A percentile compares a stretch with the other conserved stretches of the same genome.
These are phyloP conservation scores for Fusarium clavum DNA, from an alignment of 2,329 filamentous ascomycete genomes.

Conservation along the genomic window DNA sequence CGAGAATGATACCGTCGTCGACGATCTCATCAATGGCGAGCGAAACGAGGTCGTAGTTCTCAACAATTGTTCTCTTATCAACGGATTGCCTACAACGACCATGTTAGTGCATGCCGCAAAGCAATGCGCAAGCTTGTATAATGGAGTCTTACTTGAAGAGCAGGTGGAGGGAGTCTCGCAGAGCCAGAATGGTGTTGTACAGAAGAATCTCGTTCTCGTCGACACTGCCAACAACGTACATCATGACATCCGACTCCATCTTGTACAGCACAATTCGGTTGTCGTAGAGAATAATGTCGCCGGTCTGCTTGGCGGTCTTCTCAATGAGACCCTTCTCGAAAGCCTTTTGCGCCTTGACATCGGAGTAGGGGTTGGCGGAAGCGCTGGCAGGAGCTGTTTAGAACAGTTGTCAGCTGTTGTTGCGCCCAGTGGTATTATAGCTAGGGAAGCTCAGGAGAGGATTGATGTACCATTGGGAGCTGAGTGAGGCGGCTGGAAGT, in stretches of 20 bases:
- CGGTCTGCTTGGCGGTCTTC: constrained; percentile 95
- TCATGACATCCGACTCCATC: constrained; percentile 96
- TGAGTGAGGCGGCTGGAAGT: constrained; percentile 76
- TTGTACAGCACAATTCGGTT: constrained; percentile 98
- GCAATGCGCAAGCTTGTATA: neutral
- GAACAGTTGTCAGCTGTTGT: constrained; percentile 44
- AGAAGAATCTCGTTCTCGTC: constrained; percentile 98
- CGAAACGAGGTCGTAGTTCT: constrained; percentile 97
- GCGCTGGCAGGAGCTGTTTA: constrained; percentile 57
- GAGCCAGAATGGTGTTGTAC: constrained; percentile 92
- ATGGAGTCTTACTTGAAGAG: constrained; percentile 80
- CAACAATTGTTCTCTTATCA: constrained; percentile 96
- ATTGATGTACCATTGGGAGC: constrained; percentile 52
- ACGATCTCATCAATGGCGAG: constrained; percentile 95
- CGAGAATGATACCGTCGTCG: constrained; percentile 95
- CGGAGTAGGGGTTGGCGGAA: constrained; percentile 81
- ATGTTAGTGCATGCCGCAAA: constrained; percentile 13
- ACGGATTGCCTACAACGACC: constrained; percentile 78
- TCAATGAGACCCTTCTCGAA: constrained; percentile 97
- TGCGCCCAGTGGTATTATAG: constrained; percentile 39
- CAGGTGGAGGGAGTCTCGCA: constrained; percentile 89
- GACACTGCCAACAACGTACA: constrained; percentile 88
- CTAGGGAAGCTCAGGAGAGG: constrained; percentile 34
- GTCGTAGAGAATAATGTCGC: constrained; percentile 97
- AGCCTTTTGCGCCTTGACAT: constrained; percentile 91